These are phyloP conservation scores for Mortierella sp. DNA, from an alignment of 371 early-diverging fungal species.

Conservation along the genomic window DNA sequence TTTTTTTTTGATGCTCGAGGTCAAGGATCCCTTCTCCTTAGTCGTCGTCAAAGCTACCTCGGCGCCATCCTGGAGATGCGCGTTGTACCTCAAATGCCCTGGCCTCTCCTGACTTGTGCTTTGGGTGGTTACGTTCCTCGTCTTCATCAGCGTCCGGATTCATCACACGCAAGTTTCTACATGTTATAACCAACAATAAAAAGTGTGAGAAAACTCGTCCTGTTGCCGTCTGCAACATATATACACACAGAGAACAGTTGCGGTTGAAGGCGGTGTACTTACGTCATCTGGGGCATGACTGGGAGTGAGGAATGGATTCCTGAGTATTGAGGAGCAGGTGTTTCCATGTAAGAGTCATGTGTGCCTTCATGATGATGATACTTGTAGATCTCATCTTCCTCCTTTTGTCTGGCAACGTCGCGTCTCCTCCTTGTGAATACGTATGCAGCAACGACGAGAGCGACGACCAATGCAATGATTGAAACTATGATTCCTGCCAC, in stretches of 20 bases:
- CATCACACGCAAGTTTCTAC: conserved; percentile 49
- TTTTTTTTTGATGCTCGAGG: too few relatives aligned
- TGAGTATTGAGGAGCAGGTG: conserved; percentile 38
- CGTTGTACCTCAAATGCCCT: conserved; percentile 13
- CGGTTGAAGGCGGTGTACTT: too few relatives aligned
- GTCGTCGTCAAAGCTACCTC: conserved; percentile 52
- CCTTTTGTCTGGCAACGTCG: conserved; percentile 21
- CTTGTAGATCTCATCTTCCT: conserved; percentile 39
- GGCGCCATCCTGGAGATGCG: conserved; percentile 47
- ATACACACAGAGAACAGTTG: too few relatives aligned
- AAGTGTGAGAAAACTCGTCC: too few relatives aligned
- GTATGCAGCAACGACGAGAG: conserved; percentile 41
- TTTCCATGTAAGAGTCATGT: conserved; percentile 34
- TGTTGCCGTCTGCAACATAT: too few relatives aligned
- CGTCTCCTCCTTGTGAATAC: conserved; percentile 28
- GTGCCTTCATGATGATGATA: conserved; percentile 14
- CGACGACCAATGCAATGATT: conserved; percentile 35
- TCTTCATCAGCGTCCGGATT: conserved; percentile 42
- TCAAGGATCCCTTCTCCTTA: conserved; percentile 5
- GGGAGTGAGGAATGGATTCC: conserved; percentile 39
- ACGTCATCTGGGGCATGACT: conserved; percentile 36
- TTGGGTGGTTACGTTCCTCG: background rate
- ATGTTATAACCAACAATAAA: background rate
- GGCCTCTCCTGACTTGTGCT: background rate
- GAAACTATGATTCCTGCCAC: conserved; percentile 48